phyloP scores from a whole-genome alignment of 1,284 basidiomycete genomes.

The Lentinula novae-zelandiae region DNA sequence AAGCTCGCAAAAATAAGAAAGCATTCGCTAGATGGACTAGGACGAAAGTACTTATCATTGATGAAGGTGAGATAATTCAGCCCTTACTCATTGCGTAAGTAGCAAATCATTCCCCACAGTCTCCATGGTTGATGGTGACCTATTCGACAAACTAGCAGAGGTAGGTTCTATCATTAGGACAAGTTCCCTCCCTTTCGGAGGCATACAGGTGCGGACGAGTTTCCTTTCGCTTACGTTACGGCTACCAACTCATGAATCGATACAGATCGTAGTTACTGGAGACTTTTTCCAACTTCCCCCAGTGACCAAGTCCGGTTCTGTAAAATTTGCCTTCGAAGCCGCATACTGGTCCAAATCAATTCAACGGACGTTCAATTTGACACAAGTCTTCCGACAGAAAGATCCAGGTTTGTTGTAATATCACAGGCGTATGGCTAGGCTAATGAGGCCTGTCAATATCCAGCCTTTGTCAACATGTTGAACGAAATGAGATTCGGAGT shows the following conservation, averaged over 20 bases:
- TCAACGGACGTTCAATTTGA: slow-evolving; percentile 78
- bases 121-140: slow-evolving; percentile 93
- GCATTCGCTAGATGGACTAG: slow-evolving; percentile 66
- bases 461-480: slow-evolving; percentile 86
- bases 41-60: slow-evolving; percentile 86
- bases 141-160: slow-evolving; percentile 82
- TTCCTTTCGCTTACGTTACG: not conserved
- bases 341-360: slow-evolving; percentile 79
- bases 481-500: slow-evolving; percentile 87
- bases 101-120: slow-evolving; percentile 46
- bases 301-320: slow-evolving; percentile 47
- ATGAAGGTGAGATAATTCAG: slow-evolving; percentile 67
- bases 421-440: not conserved
- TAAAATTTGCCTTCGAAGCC: slow-evolving; percentile 88
- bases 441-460: not conserved
- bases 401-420: slow-evolving; percentile 48
- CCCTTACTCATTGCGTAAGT: not conserved
- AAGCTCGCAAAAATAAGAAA: slow-evolving; percentile 72
- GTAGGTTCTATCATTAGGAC: slow-evolving; percentile 67
- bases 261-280: slow-evolving; percentile 80
- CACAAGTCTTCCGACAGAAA: slow-evolving; percentile 82
- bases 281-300: slow-evolving; percentile 98
- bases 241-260: slow-evolving; percentile 6
- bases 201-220: slow-evolving; percentile 70
- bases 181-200: slow-evolving; percentile 79